Base-by-base conservation (phyloP, 495 filamentous ascomycete species). In the Cudoniella acicularis region DNA sequence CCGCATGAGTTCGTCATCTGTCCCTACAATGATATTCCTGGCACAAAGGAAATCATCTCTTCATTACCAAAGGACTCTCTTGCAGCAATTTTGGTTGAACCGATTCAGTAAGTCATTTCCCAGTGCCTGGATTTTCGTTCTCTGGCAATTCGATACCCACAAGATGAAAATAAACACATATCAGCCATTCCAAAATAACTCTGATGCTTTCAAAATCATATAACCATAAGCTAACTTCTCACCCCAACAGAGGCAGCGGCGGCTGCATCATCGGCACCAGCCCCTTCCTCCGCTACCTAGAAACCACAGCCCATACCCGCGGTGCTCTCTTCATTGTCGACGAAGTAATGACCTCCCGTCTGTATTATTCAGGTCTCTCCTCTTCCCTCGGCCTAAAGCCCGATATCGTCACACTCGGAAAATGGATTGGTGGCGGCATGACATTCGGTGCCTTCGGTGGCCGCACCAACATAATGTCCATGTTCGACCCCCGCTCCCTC, bases 371-470 rank as follows among this genome's bases (percentile, higher is more conserved):
- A 0, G 85, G 85, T 1, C 46, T 82, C 10, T 76, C 77, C 27
- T 62, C 62, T 10, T 60, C 65, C 26, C 23, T 77, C 24, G 71
- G 68, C 0, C 48, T 87, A 17, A 69, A 57, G 3, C 82, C 85
- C 0, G 85, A 87, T 60, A 48, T 88, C 52, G 81, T 79, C 22
- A 82, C 83, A 1, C 58, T 87, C 30, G 85, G 85, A 0, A 88
- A 88, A 63, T 86, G 78, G 58, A 64, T 87, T 30, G 85, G 82
- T 2, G 85, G 85, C 0, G 85, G 85, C 2, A 74, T 86, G 59
- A 71, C 79, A 2, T 83, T 87, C 64, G 85, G 85, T 1, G 83
- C 77, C 0, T 87, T 88, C 68, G 84, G 85, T 0, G 85, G 85
- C 0, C 64, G 76, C 22, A 70, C 85, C 25, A 82, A 87, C 74